Base-by-base conservation (phyloP, 768 basidiomycete species). In the Boletus sp. region DNA sequence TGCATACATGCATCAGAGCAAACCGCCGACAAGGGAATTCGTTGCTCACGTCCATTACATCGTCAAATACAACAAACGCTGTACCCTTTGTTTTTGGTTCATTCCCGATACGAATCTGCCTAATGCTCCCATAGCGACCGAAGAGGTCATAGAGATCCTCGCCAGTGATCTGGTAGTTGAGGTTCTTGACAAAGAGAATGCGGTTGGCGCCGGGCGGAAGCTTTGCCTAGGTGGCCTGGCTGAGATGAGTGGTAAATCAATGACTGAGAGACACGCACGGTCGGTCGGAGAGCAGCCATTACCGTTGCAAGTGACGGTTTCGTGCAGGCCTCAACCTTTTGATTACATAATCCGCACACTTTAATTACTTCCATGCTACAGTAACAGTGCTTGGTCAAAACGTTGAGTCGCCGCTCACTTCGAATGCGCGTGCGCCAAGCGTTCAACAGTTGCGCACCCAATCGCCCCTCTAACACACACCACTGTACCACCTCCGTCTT, bases 71-170 rank as follows among this genome's bases (percentile, higher is more conserved):
- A 4, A 98, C 91, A 67, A 96, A 99, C 1, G 96, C 96, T 9
- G 96, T 98, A 29, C 96, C 96, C 68, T 88, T 91, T 21, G 93
- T 88, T 76, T 97, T 98, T 54, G 84, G 77, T 66, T 93, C 90
- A 59, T 85, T 95, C 45, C 96, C 96, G 59, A 97, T 85, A 58
- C 96, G 84, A 58, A 99, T 87, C 73, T 99, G 96, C 47, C 96
- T 86, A 62, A 99, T 90, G 64, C 90, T 90, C 44, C 96, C 96
- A 75, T 98, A 99, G 59, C 93, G 90, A 51, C 94, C 96, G 64
- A 99, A 98, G 58, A 98, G 78, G 75, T 98, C 96, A 71, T 98
- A 98, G 62, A 98, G 72, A 72, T 98, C 94, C 57, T 93, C 90
- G 50, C 94, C 94, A 32, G 86, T 93, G 61, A 93, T 93, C 71